Evolutionary conservation across 2,329 filamentous ascomycete species (phyloP).

Genomic region (Pseudogymnoascus sp.): DNA sequence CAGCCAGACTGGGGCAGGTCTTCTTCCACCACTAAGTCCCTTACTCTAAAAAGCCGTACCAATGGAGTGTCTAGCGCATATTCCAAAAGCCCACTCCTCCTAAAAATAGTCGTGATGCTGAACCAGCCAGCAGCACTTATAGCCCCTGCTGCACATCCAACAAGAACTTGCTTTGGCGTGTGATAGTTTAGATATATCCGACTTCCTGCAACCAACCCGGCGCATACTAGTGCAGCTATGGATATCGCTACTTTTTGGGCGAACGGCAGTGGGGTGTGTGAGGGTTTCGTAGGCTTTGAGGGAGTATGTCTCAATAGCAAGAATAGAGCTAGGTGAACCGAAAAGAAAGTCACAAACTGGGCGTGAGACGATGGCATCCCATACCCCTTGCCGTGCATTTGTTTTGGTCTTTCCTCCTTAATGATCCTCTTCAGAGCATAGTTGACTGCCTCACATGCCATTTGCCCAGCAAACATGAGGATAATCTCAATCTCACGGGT

Average conservation of each 20-base stretch:
- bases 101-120: constrained; percentile 53
- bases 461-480: constrained; percentile 85
- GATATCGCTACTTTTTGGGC: constrained; percentile 48
- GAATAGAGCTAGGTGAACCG: constrained; percentile 74
- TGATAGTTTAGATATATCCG: constrained; percentile 90
- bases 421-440: constrained; percentile 83
- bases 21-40: constrained; percentile 80
- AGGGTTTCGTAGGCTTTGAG: constrained; percentile 27
- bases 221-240: constrained; percentile 49
- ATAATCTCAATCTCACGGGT: constrained; percentile 83
- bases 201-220: constrained; percentile 66
- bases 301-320: constrained; percentile 71
- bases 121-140: constrained; percentile 75
- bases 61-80: constrained; percentile 62
- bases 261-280: constrained; percentile 48
- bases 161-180: constrained; percentile 77
- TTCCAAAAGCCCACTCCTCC: constrained; percentile 59
- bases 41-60: constrained; percentile 58
- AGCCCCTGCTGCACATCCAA: constrained; percentile 62
- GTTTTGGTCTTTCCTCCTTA: constrained; percentile 79
- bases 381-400: constrained; percentile 83
- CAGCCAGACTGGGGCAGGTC: constrained; percentile 87
- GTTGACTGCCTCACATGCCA: constrained; percentile 85
- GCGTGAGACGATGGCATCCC: constrained; percentile 96
- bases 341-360: constrained; percentile 90